Base-by-base conservation (phyloP, 192 early-diverging fungal genomes). In the Geranomyces michiganensis region DNA sequence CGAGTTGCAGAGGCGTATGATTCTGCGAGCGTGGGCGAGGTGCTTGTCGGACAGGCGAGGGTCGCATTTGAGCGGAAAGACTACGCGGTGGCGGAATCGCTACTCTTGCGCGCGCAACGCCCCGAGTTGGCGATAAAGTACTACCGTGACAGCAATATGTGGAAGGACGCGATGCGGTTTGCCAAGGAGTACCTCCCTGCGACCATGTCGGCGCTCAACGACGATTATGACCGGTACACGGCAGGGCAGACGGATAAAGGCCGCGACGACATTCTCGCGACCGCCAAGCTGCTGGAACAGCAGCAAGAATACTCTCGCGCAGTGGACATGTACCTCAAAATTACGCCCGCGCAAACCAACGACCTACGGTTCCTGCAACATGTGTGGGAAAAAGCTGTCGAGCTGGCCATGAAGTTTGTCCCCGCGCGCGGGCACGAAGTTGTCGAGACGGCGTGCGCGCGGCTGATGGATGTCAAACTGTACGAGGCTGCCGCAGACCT, bases 131-230 rank as follows among this genome's bases (percentile, higher is more conserved):
- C 85, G 10, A 78, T 89, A 22, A 83, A 84, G 62, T 71, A 85
- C 49, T 89, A 89, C 79, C 85, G 84, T 36, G 87, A 87, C 48
- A 68, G 53, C 27, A 77, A 77, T 21, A 82, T 83, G 74, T 89
- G 87, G 87, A 83, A 87, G 49, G 87, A 89, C 62, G 87, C 85
- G 4, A 62, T 87, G 47, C 75, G 78, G 29, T 89, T 89, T 51
- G 78, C 87, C 3, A 87, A 84, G 49, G 82, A 89, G 56, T 87
- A 89, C 62, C 59, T 87, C 17, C 87, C 87, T 13, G 77, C 66
- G 56, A 78, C 79, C 32, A 51, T 86, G 14, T 44, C 74, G 8
- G 86, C 87, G 45, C 30, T 89, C 19, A 77, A 85, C 66, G 76
- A 81, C 46, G 87, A 88, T 36, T 84, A 86, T 62, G 84, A 89